phyloP scores from a whole-genome alignment of 768 basidiomycete genomes.

The Nidularia sp. region DNA sequence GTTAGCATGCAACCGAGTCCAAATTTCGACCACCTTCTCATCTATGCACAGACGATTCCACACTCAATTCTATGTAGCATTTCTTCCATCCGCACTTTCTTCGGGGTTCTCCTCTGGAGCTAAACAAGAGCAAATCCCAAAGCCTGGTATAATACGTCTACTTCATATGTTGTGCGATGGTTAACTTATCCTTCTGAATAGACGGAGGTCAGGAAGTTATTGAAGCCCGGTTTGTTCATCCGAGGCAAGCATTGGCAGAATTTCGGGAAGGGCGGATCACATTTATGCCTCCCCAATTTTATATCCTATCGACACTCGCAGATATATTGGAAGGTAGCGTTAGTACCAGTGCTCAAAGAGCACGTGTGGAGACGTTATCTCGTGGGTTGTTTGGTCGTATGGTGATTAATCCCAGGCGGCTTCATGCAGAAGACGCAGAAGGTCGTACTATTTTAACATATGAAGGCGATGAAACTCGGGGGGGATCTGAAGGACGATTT shows the following conservation, averaged over 20 bases:
- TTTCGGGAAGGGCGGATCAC: slow-evolving; percentile 45
- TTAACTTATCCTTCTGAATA: slow-evolving; percentile 4
- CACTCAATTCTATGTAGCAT: slow-evolving; percentile 66
- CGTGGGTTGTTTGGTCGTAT: slow-evolving; percentile 54
- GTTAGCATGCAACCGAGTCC: slow-evolving; percentile 24
- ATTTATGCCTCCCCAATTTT: slow-evolving; percentile 75
- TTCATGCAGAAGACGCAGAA: slow-evolving; percentile 32
- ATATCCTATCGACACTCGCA: slow-evolving; percentile 60
- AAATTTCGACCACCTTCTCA: slow-evolving; percentile 2
- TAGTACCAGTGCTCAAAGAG: slow-evolving; percentile 42
- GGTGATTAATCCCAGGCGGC: slow-evolving; percentile 49
- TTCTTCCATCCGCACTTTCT: slow-evolving; percentile 41
- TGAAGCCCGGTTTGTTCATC: slow-evolving; percentile 62
- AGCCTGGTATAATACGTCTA: slow-evolving; percentile 33
- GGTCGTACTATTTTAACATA: slow-evolving; percentile 53
- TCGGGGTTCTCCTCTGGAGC: slow-evolving; percentile 49
- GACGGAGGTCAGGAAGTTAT: slow-evolving; percentile 72
- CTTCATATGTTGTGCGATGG: not conserved
- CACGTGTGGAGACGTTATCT: slow-evolving; percentile 42
- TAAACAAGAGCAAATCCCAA: slow-evolving; percentile 57
- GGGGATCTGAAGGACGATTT: slow-evolving; percentile 52
- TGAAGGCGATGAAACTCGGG: slow-evolving; percentile 68
- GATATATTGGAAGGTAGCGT: slow-evolving; percentile 39
- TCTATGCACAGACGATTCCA: slow-evolving; percentile 57
- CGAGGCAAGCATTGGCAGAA: slow-evolving; percentile 46